Base-by-base conservation (phyloP, 2,329 filamentous ascomycete species). In the Trichoderma atrobrunneum region DNA sequence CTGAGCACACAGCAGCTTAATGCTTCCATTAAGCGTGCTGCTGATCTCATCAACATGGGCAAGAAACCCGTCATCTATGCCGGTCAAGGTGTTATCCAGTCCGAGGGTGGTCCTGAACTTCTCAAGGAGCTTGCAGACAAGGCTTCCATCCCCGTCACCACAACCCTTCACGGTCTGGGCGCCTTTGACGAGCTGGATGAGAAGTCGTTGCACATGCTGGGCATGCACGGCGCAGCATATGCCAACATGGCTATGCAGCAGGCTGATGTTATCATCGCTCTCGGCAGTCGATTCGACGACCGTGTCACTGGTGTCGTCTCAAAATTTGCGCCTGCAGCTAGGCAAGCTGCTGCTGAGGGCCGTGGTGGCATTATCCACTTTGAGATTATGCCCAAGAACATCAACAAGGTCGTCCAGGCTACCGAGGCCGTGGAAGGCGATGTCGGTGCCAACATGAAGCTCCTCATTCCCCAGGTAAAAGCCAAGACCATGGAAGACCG, bases 361-460 rank as follows among this genome's bases (percentile, higher is more conserved):
- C 92, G 94, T 74, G 96, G 96, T 78, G 96, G 96, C 79, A 98
- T 99, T 78, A 89, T 98, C 18, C 95, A 99, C 83, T 98, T 98
- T 79, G 95, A 98, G 81, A 95, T 99, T 78, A 92, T 98, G 92
- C 95, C 96, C 78, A 99, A 99, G 91, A 98, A 99, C 86, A 98
- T 98, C 85, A 98, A 98, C 90, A 99, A 98, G 88, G 95, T 98
- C 56, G 92, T 99, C 16, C 94, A 98, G 84, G 95, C 95, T 8
- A 98, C 93, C 56, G 94, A 98, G 84, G 95, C 96, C 60, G 91
- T 98, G 21, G 95, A 97, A 84, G 96, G 96, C 72, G 95, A 98
- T 79, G 93, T 97, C 34, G 90, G 91, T 3, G 85, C 90, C 21
- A 98, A 97, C 82, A 85, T 98, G 39, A 86, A 86, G 66, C 84